phyloP scores from a whole-genome alignment of 2,329 filamentous ascomycete species.

The Didymella arachidicola region DNA sequence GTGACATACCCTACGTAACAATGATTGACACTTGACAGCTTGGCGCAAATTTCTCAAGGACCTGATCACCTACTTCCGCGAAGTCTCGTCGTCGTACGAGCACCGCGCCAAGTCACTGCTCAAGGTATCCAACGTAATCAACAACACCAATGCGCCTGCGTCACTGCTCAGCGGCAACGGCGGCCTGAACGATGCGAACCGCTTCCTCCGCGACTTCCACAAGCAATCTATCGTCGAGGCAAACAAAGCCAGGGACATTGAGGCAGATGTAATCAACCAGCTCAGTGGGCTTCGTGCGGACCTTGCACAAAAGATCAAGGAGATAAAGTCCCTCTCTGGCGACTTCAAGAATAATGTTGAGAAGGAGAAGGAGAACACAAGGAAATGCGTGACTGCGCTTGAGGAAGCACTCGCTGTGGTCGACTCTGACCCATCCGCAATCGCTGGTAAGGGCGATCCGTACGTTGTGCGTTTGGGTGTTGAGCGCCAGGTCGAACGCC shows the following conservation, averaged over 20 bases:
- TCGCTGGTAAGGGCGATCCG: slow-evolving; percentile 88
- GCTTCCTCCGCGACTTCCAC: slow-evolving; percentile 83
- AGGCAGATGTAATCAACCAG: slow-evolving; percentile 88
- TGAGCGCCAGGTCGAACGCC: slow-evolving; percentile 88
- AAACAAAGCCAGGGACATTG: slow-evolving; percentile 88
- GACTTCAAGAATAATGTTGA: slow-evolving; percentile 98
- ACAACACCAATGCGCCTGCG: slow-evolving; percentile 77
- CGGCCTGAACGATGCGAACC: slow-evolving; percentile 86
- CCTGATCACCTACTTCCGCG: slow-evolving; percentile 90
- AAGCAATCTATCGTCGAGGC: slow-evolving; percentile 80
- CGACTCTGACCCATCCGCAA: slow-evolving; percentile 77
- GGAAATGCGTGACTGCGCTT: slow-evolving; percentile 79
- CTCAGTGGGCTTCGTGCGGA: slow-evolving; percentile 86
- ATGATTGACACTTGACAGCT: slow-evolving; percentile 61
- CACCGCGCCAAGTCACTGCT: slow-evolving; percentile 79
- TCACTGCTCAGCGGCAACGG: slow-evolving; percentile 76
- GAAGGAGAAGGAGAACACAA: slow-evolving; percentile 88
- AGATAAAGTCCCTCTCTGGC: slow-evolving; percentile 90
- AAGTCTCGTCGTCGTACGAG: slow-evolving; percentile 90
- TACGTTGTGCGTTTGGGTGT: slow-evolving; percentile 86
- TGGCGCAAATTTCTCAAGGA: slow-evolving; percentile 97
- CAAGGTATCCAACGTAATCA: slow-evolving; percentile 84
- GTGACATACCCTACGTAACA: background rate
- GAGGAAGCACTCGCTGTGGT: slow-evolving; percentile 81
- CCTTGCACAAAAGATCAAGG: slow-evolving; percentile 94